Base-by-base conservation (phyloP, 2,329 filamentous ascomycete genomes). In the Gliomastix tumulicola region DNA sequence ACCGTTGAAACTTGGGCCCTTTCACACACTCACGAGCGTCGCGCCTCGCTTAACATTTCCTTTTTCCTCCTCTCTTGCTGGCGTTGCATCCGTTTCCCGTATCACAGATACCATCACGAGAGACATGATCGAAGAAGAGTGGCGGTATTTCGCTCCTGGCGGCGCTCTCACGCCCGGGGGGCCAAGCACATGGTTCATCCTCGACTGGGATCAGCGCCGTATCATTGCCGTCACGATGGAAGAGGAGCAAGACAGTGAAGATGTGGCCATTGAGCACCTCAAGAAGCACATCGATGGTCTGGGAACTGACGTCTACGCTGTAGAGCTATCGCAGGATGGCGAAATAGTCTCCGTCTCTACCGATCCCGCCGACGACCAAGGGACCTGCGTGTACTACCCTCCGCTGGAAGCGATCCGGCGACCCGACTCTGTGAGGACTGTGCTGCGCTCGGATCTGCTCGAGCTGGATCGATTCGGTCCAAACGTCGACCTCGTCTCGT, bases 381-480 rank as follows among this genome's bases (percentile, higher is more conserved):
- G 45, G 7, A 32, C 5, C 7, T 55, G 51, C 35, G 39, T 47
- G 11, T 47, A 45, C 22, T 48, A 54, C 25, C 47, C 50, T 12
- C 45, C 44, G 4, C 38, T 56, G 1, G 31, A 43, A 5, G 40
- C 45, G 13, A 41, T 49, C 18, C 20, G 40, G 6, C 30, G 37
- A 4, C 45, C 48, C 3, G 41, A 52, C 6, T 34, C 40, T n/a
- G 35, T 50, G 6, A 3, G 44, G 19, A 45, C 38, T 1, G 31
- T 52, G 2, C 35, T 15, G 2, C 44, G 55, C 11, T 37, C 44
- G n/a, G 45, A 54, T 8, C 41, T 60, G 2, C 35, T 45, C 22
- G 55, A 60, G 38, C 18, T 59, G n/a, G 51, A 53, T 21, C 41
- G 54, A 21, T 42, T 58, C 9, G 44, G 39, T 4, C 47, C 49